Evolutionary conservation across 78 protist species (phyloP).

Genomic region (Polysphondylium violaceum): DNA sequence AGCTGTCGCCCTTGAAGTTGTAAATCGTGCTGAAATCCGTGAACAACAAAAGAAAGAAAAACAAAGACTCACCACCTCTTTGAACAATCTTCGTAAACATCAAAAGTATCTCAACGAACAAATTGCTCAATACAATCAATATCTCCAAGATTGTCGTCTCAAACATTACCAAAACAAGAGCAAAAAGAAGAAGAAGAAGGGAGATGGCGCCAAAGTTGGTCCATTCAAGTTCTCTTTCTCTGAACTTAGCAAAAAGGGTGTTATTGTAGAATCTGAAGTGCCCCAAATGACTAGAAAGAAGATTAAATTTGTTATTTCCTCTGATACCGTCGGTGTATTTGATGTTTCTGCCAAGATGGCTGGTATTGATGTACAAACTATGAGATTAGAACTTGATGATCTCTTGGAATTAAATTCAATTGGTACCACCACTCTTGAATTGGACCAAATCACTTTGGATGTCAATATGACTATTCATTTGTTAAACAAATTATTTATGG

Average conservation of each 20-base stretch:
- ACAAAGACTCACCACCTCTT: conserved; percentile 67
- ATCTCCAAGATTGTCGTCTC: conserved; percentile 87
- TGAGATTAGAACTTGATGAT: conserved; percentile 83
- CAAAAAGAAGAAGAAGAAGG: conserved; percentile 85
- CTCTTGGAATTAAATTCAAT: conserved; percentile 82
- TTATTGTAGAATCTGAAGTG: conserved; percentile 84
- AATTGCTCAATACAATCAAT: conserved; percentile 81
- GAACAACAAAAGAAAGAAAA: conserved; percentile 87
- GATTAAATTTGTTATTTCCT: conserved; percentile 80
- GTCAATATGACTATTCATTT: conserved; percentile 87
- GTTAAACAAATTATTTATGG: conserved; percentile 79
- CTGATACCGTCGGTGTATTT: conserved; percentile 85
- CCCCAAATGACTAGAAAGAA: conserved; percentile 81
- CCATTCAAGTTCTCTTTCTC: conserved; percentile 85
- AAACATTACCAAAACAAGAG: conserved; percentile 82
- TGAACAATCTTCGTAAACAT: conserved; percentile 76
- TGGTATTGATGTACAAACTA: conserved; percentile 79
- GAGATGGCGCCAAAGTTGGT: conserved; percentile 83
- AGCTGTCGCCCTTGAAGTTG: conserved; percentile 85
- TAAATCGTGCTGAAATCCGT: conserved; percentile 86
- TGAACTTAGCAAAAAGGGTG: conserved; percentile 77
- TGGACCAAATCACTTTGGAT: conserved; percentile 84
- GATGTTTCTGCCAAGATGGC: conserved; percentile 87
- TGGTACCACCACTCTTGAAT: conserved; percentile 66
- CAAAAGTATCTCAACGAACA: conserved; percentile 84